A percentile compares a stretch with the other conserved stretches of the same genome.
phyloP scores from a whole-genome alignment of 2,329 filamentous ascomycete species.

The Scedosporium minutisporum region DNA sequence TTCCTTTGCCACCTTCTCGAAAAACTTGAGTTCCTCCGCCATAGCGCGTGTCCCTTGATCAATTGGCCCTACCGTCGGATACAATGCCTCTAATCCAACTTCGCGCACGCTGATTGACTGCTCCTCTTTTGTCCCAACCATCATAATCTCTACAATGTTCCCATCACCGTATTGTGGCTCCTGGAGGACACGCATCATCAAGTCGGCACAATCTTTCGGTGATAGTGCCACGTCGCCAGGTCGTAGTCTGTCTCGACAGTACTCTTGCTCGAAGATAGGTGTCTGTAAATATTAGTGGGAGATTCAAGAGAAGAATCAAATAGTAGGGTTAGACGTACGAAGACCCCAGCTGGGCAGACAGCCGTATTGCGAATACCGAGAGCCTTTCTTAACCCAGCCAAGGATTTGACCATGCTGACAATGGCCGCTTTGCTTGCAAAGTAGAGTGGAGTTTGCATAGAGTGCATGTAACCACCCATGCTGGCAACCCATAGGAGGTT shows the following conservation, averaged over 20 bases:
- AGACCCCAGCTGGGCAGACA: too few relatives aligned
- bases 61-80: too few relatives aligned
- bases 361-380: background rate
- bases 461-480: too few relatives aligned
- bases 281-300: too few relatives aligned
- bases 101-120: slow-evolving; percentile 9
- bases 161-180: slow-evolving; percentile 13
- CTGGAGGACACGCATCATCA: slow-evolving; percentile 10
- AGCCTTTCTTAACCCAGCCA: slow-evolving; percentile 7
- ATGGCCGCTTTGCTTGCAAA: slow-evolving; percentile 19
- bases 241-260: too few relatives aligned
- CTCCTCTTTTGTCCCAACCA: slow-evolving; percentile 8
- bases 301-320: too few relatives aligned
- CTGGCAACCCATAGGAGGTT: slow-evolving; percentile 9
- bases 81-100: slow-evolving; percentile 2
- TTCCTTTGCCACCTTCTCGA: too few relatives aligned
- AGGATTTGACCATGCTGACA: slow-evolving; percentile 12
- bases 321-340: too few relatives aligned
- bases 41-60: too few relatives aligned
- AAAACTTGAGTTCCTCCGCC: too few relatives aligned
- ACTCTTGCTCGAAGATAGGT: too few relatives aligned
- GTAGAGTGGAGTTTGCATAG: slow-evolving; percentile 20
- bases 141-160: slow-evolving; percentile 13
- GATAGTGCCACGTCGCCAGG: too few relatives aligned
- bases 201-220: background rate